Conservation (phyloP, 2,329 filamentous ascomycete genomes). For the Acephala macrosclerotiorum region DNA sequence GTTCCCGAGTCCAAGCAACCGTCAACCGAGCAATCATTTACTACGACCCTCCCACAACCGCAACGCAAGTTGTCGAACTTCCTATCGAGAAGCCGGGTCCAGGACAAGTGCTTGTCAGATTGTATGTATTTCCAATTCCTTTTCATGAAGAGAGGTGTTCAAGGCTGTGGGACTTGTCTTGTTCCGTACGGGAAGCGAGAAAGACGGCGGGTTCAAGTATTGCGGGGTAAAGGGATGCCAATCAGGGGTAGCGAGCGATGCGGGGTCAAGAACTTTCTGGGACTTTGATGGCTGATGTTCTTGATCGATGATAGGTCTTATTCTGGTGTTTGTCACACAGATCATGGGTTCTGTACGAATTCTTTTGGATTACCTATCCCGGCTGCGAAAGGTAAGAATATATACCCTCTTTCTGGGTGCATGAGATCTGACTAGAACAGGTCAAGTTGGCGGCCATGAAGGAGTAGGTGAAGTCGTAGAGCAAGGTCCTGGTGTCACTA, state of each 20-base stretch:
- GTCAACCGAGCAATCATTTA: slow-evolving; percentile 23
- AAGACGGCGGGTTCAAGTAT: not conserved
- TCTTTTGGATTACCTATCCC: slow-evolving; percentile 18
- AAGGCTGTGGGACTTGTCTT: not conserved
- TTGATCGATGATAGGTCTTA: slow-evolving; percentile 10
- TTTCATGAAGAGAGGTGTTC: not conserved
- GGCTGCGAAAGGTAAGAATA: slow-evolving; percentile 10
- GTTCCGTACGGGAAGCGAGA: not conserved
- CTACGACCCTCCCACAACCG: slow-evolving; percentile 12
- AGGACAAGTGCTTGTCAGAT: slow-evolving; percentile 24
- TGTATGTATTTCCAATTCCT: slow-evolving; percentile 13
- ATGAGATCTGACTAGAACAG: slow-evolving; percentile 34
- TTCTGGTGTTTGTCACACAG: slow-evolving; percentile 29
- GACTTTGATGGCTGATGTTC: not conserved
- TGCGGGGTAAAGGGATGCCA: not conserved
- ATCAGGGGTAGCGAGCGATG: slow-evolving; percentile 7
- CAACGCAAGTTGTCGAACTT: slow-evolving; percentile 17
- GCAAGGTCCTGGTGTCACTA: slow-evolving; percentile 63
- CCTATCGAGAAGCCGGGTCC: slow-evolving; percentile 18
- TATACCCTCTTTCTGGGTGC: not conserved
- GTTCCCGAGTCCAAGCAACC: not conserved
- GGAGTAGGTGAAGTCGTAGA: slow-evolving; percentile 64
- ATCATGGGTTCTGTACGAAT: slow-evolving; percentile 23
- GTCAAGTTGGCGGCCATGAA: slow-evolving; percentile 72
- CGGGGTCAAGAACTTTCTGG: not conserved